Evolutionary conservation across 2,329 filamentous ascomycete genomes (phyloP).

Genomic region (Colletotrichum noveboracense): DNA sequence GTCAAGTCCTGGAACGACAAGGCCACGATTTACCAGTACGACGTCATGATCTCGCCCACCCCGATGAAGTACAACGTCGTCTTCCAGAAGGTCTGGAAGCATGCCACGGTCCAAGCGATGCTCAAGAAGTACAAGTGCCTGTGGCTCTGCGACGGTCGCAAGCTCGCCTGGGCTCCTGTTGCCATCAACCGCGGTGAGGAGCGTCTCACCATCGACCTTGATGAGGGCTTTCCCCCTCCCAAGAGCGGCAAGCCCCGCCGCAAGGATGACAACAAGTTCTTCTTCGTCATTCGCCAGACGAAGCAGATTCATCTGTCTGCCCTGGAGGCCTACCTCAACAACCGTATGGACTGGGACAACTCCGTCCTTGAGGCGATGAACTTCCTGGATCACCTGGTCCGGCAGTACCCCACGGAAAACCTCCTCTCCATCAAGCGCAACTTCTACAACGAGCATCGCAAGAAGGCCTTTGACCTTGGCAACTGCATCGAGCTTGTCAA

Average conservation of each 20-base stretch:
- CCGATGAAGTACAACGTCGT: slow-evolving; percentile 66
- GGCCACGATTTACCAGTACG: slow-evolving; percentile 79
- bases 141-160: slow-evolving; percentile 84
- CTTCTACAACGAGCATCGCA: slow-evolving; percentile 70
- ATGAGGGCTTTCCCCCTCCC: slow-evolving; percentile 61
- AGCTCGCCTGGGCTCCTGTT: slow-evolving; percentile 73
- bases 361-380: slow-evolving; percentile 81
- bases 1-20: slow-evolving; percentile 63
- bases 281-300: slow-evolving; percentile 67
- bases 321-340: slow-evolving; percentile 70
- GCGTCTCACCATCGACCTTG: slow-evolving; percentile 72
- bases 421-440: slow-evolving; percentile 79
- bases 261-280: slow-evolving; percentile 52
- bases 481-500: slow-evolving; percentile 76
- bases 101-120: slow-evolving; percentile 59
- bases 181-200: slow-evolving; percentile 52
- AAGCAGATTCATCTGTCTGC: slow-evolving; percentile 71
- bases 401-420: slow-evolving; percentile 73
- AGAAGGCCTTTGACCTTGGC: slow-evolving; percentile 60
- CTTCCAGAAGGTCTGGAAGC: slow-evolving; percentile 79
- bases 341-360: slow-evolving; percentile 65
- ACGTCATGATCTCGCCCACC: slow-evolving; percentile 73
- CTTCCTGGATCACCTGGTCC: slow-evolving; percentile 89
- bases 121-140: slow-evolving; percentile 52
- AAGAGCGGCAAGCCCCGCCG: slow-evolving; percentile 33